phyloP scores from a whole-genome alignment of 495 filamentous ascomycete genomes.

The Amphirosellinia nigrospora region DNA sequence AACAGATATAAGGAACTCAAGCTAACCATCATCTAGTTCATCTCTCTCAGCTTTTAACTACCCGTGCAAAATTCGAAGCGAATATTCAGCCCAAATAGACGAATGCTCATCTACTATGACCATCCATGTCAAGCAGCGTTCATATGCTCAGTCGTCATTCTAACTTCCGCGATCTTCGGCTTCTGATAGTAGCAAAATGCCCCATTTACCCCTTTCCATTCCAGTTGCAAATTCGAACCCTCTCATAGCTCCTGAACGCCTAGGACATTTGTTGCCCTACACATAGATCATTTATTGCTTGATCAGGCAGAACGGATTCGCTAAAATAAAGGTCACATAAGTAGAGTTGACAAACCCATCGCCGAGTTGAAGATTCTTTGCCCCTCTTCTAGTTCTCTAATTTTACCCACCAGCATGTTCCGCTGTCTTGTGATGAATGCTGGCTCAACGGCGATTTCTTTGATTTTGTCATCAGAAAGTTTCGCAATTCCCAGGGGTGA shows the following conservation, averaged over 20 bases:
- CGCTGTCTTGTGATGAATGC: not conserved
- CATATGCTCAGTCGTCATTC: not conserved
- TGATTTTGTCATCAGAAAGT: not conserved
- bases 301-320: not conserved
- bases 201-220: not conserved
- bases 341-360: not conserved
- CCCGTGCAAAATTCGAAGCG: not conserved
- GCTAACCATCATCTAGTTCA: not conserved
- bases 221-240: not conserved
- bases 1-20: not conserved
- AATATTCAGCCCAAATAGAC: not conserved
- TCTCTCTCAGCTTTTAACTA: not conserved
- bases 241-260: not conserved
- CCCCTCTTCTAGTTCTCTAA: not conserved
- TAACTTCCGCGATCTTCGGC: not conserved
- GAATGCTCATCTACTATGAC: not conserved
- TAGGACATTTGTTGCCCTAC: not conserved
- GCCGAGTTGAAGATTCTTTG: not conserved
- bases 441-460: not conserved
- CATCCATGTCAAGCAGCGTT: not conserved
- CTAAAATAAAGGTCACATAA: not conserved
- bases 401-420: not conserved
- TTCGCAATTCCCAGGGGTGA: not conserved
- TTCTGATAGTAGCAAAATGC: not conserved
- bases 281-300: not conserved